Evolutionary conservation across 116 monocot genomes (phyloP).

Genomic region (Posidonia oceanica): DNA sequence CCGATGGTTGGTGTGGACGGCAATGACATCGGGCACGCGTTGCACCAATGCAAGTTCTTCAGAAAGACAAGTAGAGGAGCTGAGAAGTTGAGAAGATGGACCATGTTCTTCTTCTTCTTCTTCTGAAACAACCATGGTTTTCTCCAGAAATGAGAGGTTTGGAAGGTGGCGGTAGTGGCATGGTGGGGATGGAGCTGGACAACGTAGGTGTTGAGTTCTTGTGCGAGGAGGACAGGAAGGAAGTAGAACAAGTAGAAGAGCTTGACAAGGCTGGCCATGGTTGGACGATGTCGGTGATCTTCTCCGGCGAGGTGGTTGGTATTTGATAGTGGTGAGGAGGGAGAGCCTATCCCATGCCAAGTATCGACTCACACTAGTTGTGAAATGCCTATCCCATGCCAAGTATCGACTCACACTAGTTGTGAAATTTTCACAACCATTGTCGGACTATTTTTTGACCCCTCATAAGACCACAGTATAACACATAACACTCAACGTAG

Average conservation of each 20-base stretch:
- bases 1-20: not conserved
- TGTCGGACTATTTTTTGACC: no score
- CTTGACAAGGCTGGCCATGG: not conserved
- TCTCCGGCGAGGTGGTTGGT: not conserved
- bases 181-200: not conserved
- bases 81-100: not conserved
- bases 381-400: no score
- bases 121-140: not conserved
- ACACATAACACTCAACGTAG: no score
- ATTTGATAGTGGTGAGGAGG: not conserved
- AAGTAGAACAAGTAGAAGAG: not conserved
- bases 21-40: not conserved
- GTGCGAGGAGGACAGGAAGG: not conserved
- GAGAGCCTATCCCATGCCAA: no score
- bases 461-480: no score
- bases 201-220: not conserved
- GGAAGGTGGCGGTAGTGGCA: not conserved
- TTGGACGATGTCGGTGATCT: not conserved
- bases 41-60: not conserved
- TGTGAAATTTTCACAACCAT: no score
- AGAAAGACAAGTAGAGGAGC: not conserved
- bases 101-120: not conserved
- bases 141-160: not conserved
- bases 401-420: no score
- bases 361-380: no score